phyloP scores from a whole-genome alignment of 352 stramenopile genomes.

The Globisporangium emineosum region DNA sequence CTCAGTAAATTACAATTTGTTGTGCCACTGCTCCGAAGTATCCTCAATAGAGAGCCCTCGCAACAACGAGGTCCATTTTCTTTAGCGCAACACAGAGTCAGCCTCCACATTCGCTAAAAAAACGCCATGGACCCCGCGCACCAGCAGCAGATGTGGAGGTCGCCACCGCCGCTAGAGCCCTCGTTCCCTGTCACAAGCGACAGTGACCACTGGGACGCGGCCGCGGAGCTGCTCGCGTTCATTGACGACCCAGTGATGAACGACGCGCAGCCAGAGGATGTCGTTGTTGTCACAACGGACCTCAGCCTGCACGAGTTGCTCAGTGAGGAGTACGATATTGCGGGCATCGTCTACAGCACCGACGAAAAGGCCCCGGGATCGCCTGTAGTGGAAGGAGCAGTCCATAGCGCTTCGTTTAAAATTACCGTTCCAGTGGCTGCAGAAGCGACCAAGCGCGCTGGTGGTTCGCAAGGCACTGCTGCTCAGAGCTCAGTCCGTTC shows the following conservation, averaged over 20 bases:
- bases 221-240: conserved; percentile 5
- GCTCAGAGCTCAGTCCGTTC: too few relatives aligned
- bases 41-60: too few relatives aligned
- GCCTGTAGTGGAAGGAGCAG: too few relatives aligned
- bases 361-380: too few relatives aligned
- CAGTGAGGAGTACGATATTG: conserved; percentile 6
- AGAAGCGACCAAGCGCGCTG: too few relatives aligned
- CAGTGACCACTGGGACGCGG: conserved; percentile 9
- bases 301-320: not conserved
- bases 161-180: not conserved
- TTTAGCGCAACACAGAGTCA: too few relatives aligned
- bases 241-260: not conserved
- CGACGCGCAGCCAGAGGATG: not conserved
- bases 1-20: too few relatives aligned
- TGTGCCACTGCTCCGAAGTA: too few relatives aligned
- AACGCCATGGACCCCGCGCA: conserved; percentile 1
- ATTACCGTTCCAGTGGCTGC: not conserved
- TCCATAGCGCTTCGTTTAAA: too few relatives aligned
- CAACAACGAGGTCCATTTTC: too few relatives aligned
- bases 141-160: not conserved
- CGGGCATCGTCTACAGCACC: not conserved
- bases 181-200: not conserved
- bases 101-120: too few relatives aligned
- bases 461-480: too few relatives aligned
- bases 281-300: not conserved